A percentile compares a stretch with the other conserved stretches of the same genome.
These are phyloP conservation scores for Penicillium sp. DNA, from an alignment of 2,329 filamentous ascomycete genomes.

Conservation along the genomic window DNA sequence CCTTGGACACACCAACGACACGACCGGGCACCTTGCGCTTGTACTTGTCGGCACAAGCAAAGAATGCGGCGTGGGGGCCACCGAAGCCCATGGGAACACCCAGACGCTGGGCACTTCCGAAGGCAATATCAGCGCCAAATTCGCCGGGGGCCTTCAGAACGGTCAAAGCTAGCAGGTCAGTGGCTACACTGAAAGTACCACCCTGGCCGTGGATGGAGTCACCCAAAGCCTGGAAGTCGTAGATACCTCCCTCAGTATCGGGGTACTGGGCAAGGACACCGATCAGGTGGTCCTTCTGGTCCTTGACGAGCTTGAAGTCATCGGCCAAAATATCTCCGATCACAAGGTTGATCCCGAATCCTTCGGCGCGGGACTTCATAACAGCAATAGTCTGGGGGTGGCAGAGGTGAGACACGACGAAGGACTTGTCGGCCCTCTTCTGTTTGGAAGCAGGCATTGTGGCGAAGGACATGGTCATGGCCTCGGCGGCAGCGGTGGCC, in stretches of 20 bases:
- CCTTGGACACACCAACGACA: constrained; percentile 86
- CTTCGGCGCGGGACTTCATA: constrained; percentile 78
- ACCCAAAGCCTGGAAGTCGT: constrained; percentile 70
- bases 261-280: constrained; percentile 95
- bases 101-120: constrained; percentile 87
- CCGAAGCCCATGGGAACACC: constrained; percentile 90
- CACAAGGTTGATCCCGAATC: constrained; percentile 82
- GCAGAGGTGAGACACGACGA: constrained; percentile 75
- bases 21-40: constrained; percentile 94
- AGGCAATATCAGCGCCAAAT: constrained; percentile 92
- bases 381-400: constrained; percentile 86
- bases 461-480: constrained; percentile 89
- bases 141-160: constrained; percentile 85
- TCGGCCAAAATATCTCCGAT: constrained; percentile 68
- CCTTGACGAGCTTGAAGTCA: constrained; percentile 63
- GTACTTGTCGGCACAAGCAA: constrained; percentile 83
- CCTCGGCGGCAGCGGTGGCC: constrained; percentile 87
- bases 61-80: constrained; percentile 95
- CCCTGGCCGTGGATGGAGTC: constrained; percentile 74
- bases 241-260: constrained; percentile 77
- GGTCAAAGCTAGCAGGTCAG: constrained; percentile 83
- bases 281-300: constrained; percentile 75
- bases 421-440: constrained; percentile 74
- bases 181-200: constrained; percentile 80
- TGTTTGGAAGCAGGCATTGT: constrained; percentile 67